Percentiles rank a stretch among this genome's conserved stretches.
Conservation (phyloP, 176 grass and related monocot species). For the Cocos nucifera region DNA sequence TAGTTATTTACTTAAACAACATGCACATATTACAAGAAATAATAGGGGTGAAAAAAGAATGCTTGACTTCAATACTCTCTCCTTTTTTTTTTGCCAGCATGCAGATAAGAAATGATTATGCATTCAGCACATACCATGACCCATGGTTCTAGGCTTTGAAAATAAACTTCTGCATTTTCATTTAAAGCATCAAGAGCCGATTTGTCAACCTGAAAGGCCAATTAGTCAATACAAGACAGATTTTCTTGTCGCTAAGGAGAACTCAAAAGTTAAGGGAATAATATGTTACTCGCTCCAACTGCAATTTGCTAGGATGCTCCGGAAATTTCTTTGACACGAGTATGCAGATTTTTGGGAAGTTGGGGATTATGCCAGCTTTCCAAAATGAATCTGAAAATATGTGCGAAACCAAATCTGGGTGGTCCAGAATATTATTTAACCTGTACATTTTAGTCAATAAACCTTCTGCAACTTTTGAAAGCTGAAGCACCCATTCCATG, state of each 20-base stretch:
- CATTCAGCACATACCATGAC: slow-evolving; percentile 47
- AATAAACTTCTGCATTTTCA: slow-evolving; percentile 90
- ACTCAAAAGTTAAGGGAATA: background rate
- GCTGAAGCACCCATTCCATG: slow-evolving; percentile 78
- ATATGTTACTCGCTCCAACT: slow-evolving; percentile 63
- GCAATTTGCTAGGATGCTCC: slow-evolving; percentile 90
- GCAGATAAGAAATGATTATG: slow-evolving; percentile 4
- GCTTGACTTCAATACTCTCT: too few relatives aligned
- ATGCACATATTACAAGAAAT: too few relatives aligned
- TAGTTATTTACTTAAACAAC: too few relatives aligned
- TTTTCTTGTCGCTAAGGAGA: too few relatives aligned
- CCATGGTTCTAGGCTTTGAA: slow-evolving; percentile 92
- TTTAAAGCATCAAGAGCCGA: slow-evolving; percentile 81
- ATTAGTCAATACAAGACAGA: background rate
- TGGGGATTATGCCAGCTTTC: slow-evolving; percentile 83
- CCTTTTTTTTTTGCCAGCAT: background rate
- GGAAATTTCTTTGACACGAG: slow-evolving; percentile 91
- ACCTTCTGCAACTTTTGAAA: slow-evolving; percentile 77
- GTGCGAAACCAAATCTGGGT: slow-evolving; percentile 60
- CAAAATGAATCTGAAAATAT: slow-evolving; percentile 78
- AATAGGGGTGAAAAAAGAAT: too few relatives aligned
- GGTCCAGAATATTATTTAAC: slow-evolving; percentile 62
- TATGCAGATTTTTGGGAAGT: slow-evolving; percentile 77
- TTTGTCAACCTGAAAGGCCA: slow-evolving; percentile 76
- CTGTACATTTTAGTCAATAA: slow-evolving; percentile 85